Conservation (phyloP, 805 yeast genomes). For the Candida arabinofermentans region DNA sequence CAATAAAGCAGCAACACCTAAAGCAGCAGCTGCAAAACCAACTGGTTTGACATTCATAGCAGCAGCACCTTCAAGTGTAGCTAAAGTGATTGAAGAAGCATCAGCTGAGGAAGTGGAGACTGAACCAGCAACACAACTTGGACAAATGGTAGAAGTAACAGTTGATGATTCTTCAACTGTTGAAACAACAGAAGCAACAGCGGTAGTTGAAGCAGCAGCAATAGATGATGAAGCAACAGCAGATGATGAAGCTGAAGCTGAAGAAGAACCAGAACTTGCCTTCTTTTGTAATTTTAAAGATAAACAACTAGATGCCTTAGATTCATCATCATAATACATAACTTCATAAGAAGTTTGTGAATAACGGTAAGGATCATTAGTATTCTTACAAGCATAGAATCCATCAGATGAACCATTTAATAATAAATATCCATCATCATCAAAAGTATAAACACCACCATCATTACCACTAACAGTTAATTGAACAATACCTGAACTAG, state of each 20-base stretch:
- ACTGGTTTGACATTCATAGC: conserved; percentile 8
- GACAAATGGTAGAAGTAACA: too few species aligned
- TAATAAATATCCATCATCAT: conserved; percentile 19
- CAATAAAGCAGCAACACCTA: conserved; percentile 11
- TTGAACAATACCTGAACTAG: conserved; percentile 16
- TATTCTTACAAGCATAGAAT: conserved; percentile 39
- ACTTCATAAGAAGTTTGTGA: conserved; percentile 27
- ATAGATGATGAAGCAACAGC: conserved; percentile 16
- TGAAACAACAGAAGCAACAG: too few species aligned
- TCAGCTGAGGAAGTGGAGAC: too few species aligned
- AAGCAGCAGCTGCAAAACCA: conserved; percentile 10
- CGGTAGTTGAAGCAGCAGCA: conserved; percentile 5
- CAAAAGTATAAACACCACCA: conserved; percentile 6
- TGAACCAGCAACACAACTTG: too few species aligned
- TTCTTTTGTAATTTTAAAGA: neutral
- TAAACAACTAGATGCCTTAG: neutral
- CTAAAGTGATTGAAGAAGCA: conserved; percentile 4
- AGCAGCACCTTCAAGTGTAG: conserved; percentile 8
- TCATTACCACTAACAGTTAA: conserved; percentile 2
- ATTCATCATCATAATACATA: conserved; percentile 20
- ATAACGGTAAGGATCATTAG: conserved; percentile 38
- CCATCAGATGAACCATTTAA: conserved; percentile 27
- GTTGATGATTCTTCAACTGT: too few species aligned
- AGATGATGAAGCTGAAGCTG: conserved; percentile 4
- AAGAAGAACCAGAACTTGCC: conserved; percentile 7